A percentile compares a stretch with the other conserved stretches of the same genome.
phyloP scores from a whole-genome alignment of 2,329 filamentous ascomycete species.

The Arthrinium phaeospermum region DNA sequence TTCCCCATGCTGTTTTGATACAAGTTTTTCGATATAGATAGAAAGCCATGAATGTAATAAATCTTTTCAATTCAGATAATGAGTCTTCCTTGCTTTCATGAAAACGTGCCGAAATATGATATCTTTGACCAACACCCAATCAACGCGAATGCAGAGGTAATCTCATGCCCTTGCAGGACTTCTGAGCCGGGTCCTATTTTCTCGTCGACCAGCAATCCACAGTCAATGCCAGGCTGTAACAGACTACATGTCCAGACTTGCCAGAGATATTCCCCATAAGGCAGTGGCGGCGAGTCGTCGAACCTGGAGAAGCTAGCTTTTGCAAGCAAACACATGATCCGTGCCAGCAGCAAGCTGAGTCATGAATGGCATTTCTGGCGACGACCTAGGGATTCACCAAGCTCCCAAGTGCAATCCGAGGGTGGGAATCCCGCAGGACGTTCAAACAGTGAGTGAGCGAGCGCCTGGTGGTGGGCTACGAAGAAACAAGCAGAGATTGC shows the following conservation, averaged over 20 bases:
- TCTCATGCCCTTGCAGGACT: background rate
- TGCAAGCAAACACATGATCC: conserved; percentile 8
- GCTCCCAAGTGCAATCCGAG: background rate
- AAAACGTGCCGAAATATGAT: background rate
- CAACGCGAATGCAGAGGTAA: background rate
- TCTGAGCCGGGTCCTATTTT: background rate
- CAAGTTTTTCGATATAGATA: conserved; percentile 8
- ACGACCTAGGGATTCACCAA: background rate
- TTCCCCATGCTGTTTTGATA: conserved; percentile 4
- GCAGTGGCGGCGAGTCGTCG: background rate
- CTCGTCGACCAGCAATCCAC: background rate
- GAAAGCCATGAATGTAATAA: conserved; percentile 10
- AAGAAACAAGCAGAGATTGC: background rate
- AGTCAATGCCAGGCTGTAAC: background rate
- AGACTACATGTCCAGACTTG: background rate
- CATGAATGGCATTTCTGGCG: background rate
- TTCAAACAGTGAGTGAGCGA: background rate
- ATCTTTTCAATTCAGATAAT: background rate
- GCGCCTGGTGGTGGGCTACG: background rate
- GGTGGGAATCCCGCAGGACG: background rate
- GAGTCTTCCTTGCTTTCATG: background rate
- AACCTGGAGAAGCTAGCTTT: conserved; percentile 1
- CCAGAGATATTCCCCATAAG: background rate
- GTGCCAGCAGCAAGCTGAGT: conserved; percentile 16
- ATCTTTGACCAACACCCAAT: background rate